These are phyloP conservation scores for Sonneratia caseolaris DNA, from an alignment of 345 rosid genomes.

Conservation along the genomic window DNA sequence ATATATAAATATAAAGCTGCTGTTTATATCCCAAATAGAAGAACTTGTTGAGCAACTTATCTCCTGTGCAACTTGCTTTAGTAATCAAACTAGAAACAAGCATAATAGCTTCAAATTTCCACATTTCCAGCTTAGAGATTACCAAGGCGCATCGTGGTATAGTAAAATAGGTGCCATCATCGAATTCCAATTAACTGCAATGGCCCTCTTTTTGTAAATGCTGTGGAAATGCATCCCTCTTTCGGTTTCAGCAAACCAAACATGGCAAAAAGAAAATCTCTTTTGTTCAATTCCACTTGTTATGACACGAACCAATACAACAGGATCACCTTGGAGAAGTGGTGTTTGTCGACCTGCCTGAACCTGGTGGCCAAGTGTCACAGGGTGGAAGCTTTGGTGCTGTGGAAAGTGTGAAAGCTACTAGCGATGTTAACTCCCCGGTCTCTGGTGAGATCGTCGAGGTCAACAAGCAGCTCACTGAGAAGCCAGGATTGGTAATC, in stretches of 20 bases:
- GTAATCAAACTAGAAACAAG: no score
- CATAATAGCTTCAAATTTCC: not conserved
- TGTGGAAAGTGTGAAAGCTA: conserved; percentile 93
- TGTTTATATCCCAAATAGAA: not conserved
- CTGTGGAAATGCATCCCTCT: not conserved
- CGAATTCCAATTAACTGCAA: no score
- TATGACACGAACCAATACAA: not conserved
- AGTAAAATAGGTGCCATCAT: no score
- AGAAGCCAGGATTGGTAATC: conserved; percentile 66
- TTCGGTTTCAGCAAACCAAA: not conserved
- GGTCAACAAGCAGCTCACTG: conserved; percentile 63
- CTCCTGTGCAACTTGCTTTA: not conserved
- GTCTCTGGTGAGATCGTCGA: conserved; percentile 80
- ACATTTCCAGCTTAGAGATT: not conserved
- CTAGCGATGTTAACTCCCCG: conserved; percentile 84
- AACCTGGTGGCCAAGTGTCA: conserved; percentile 36
- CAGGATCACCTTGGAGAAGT: conserved; percentile 95
- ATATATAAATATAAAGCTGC: not conserved
- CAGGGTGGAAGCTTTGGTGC: conserved; percentile 71
- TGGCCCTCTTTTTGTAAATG: not conserved
- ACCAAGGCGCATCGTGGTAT: not conserved
- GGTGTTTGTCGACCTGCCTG: conserved; percentile 88
- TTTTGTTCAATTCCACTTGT: not conserved
- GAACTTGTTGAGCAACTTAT: not conserved
- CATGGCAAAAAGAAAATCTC: no score